Conservation (phyloP, 2,329 filamentous ascomycete genomes). For the Cryphonectria parasitica region DNA sequence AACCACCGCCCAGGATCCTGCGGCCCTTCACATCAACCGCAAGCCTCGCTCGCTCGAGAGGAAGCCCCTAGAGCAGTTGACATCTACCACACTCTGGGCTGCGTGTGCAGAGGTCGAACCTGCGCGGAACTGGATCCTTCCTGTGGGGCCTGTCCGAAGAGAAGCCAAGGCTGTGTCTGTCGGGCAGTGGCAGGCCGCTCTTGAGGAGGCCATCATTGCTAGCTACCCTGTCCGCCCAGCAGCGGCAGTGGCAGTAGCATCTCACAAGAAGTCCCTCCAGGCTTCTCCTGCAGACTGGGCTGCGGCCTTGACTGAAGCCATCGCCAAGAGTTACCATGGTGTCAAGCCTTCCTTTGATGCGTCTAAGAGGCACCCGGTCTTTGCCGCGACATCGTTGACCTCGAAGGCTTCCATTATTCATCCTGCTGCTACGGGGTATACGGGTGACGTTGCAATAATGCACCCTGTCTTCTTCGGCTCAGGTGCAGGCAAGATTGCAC, state of each 20-base stretch:
- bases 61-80: slow-evolving; percentile 35
- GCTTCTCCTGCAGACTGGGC: slow-evolving; percentile 31
- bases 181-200: slow-evolving; percentile 35
- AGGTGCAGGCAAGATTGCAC: slow-evolving; percentile 31
- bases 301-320: slow-evolving; percentile 34
- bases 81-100: slow-evolving; percentile 37
- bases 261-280: background rate
- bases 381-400: slow-evolving; percentile 35
- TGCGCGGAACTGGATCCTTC: slow-evolving; percentile 37
- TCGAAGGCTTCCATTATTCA: slow-evolving; percentile 35
- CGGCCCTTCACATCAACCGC: slow-evolving; percentile 38
- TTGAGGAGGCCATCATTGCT: slow-evolving; percentile 20
- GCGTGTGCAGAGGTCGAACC: slow-evolving; percentile 10
- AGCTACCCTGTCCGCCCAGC: slow-evolving; percentile 19
- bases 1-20: slow-evolving; percentile 38
- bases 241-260: background rate
- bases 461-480: slow-evolving; percentile 41
- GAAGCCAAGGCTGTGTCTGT: slow-evolving; percentile 25
- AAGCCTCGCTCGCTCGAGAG: slow-evolving; percentile 34
- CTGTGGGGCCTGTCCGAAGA: slow-evolving; percentile 36
- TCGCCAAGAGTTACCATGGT: slow-evolving; percentile 22
- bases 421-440: slow-evolving; percentile 39
- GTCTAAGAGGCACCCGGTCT: slow-evolving; percentile 40
- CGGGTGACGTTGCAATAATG: slow-evolving; percentile 35
- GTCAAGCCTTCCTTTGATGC: slow-evolving; percentile 35